Percentiles rank a stretch among this genome's conserved stretches.
Conservation (phyloP, 495 filamentous ascomycete species). For the Cladorrhinum samala region DNA sequence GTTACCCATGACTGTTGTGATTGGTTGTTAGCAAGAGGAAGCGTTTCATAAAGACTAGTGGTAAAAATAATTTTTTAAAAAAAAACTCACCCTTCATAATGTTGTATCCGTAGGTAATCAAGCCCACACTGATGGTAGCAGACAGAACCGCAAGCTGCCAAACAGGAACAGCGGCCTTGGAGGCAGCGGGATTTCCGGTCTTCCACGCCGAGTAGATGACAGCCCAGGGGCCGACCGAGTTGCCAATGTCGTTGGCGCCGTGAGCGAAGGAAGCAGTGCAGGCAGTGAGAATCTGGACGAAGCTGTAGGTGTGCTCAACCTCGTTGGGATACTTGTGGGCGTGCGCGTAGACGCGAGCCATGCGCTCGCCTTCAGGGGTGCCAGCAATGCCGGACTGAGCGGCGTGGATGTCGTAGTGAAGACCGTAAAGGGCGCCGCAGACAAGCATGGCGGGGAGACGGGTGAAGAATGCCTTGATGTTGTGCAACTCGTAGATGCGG, state of each 20-base stretch:
- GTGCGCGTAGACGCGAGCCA: constrained; percentile 52
- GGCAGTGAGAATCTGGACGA: constrained; percentile 68
- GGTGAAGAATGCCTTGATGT: constrained; percentile 51
- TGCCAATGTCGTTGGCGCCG: constrained; percentile 74
- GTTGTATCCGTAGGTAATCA: constrained; percentile 65
- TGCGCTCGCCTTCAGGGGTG: constrained; percentile 59
- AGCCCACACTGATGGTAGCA: constrained; percentile 47
- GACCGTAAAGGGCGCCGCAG: constrained; percentile 54
- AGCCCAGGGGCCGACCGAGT: constrained; percentile 69
- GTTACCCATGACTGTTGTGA: constrained; percentile 52
- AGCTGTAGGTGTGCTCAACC: constrained; percentile 70
- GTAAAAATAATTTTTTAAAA: too few relatives aligned
- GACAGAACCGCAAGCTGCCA: constrained; percentile 50
- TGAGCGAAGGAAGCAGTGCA: constrained; percentile 72
- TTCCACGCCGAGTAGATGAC: constrained; percentile 64
- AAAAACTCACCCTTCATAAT: constrained; percentile 48
- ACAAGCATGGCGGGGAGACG: constrained; percentile 56
- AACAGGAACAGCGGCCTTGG: constrained; percentile 51
- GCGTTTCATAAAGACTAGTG: too few relatives aligned
- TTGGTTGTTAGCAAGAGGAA: too few relatives aligned
- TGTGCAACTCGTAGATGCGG: constrained; percentile 59
- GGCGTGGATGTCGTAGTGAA: constrained; percentile 68
- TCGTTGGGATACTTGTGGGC: constrained; percentile 66
- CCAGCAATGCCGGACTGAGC: constrained; percentile 57
- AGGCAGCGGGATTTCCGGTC: constrained; percentile 40